Percentiles rank a stretch among this genome's conserved stretches.
phyloP scores from a whole-genome alignment of 2,329 filamentous ascomycete species.

The Rosellinia necatrix region DNA sequence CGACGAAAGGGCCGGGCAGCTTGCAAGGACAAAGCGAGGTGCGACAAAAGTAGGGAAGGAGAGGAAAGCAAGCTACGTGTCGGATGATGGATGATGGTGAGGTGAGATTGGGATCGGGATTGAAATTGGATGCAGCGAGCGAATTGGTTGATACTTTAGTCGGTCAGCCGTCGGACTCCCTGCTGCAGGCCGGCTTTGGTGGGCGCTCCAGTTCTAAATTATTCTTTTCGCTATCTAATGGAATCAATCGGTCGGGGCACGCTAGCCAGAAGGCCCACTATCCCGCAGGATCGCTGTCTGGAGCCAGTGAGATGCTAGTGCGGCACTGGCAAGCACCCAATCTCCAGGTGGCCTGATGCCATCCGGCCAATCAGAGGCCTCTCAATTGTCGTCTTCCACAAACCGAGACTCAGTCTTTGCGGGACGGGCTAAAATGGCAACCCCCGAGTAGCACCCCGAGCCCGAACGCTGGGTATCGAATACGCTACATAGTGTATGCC shows the following conservation, averaged over 20 bases:
- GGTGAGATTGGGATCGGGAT: constrained; percentile 9
- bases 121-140: constrained; percentile 1
- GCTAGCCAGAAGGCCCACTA: constrained; percentile 5
- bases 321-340: constrained; percentile 11
- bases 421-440: constrained; percentile 22
- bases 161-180: constrained; percentile 16
- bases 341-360: constrained; percentile 18
- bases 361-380: constrained; percentile 20
- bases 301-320: constrained; percentile 21
- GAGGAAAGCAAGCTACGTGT: constrained; percentile 12
- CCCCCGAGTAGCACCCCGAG: too few relatives aligned
- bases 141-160: constrained; percentile 13
- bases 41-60: background rate
- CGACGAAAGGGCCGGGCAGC: background rate
- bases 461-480: too few relatives aligned
- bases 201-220: constrained; percentile 17
- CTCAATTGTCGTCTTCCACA: constrained; percentile 12
- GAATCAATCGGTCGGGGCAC: background rate
- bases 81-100: too few relatives aligned
- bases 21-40: constrained; percentile 9
- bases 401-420: background rate
- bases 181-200: constrained; percentile 5
- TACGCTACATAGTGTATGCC: too few relatives aligned
- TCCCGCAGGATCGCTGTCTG: constrained; percentile 13
- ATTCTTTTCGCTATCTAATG: constrained; percentile 17